These are phyloP conservation scores for Echria macrotheca DNA, from an alignment of 495 filamentous ascomycete genomes.

Conservation along the genomic window DNA sequence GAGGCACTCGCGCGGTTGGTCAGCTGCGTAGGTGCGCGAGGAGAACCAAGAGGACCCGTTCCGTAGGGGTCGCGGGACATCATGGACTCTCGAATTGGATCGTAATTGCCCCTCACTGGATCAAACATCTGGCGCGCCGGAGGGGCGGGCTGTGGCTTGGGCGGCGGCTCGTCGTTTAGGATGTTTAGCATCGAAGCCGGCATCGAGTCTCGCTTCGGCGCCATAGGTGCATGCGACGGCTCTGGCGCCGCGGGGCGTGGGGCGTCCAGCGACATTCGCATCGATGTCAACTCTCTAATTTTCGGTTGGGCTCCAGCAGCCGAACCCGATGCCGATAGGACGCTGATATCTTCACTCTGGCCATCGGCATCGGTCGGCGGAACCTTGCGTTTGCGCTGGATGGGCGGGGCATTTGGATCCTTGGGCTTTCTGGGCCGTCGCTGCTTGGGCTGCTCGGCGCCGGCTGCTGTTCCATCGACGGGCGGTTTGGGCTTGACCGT, in stretches of 20 bases:
- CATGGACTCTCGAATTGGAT: conserved; percentile 48
- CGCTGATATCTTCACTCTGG: conserved; percentile 17
- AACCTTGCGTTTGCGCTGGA: conserved; percentile 48
- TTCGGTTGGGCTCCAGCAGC: conserved; percentile 28
- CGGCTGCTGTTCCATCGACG: conserved; percentile 39
- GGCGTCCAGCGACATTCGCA: conserved; percentile 27
- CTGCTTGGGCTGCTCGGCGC: conserved; percentile 44
- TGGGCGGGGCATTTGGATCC: conserved; percentile 50
- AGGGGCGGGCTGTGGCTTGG: conserved; percentile 33
- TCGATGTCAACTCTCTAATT: conserved; percentile 35
- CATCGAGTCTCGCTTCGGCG: conserved; percentile 34
- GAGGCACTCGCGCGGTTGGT: conserved; percentile 74
- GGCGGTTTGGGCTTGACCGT: conserved; percentile 40
- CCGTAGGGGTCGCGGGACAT: conserved; percentile 43
- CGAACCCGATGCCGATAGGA: conserved; percentile 16
- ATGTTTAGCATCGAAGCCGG: conserved; percentile 45
- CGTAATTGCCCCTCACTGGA: conserved; percentile 70
- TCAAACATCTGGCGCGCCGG: conserved; percentile 80
- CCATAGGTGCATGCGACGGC: conserved; percentile 20
- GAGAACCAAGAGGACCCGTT: conserved; percentile 50
- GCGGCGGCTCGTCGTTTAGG: conserved; percentile 44
- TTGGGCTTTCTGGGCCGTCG: conserved; percentile 51
- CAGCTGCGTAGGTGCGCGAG: conserved; percentile 43
- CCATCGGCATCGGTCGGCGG: conserved; percentile 29
- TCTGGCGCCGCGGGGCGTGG: conserved; percentile 19